A percentile compares a stretch with the other conserved stretches of the same genome.
Conservation (phyloP, 768 basidiomycete genomes). For the Pleurotus djamor region DNA sequence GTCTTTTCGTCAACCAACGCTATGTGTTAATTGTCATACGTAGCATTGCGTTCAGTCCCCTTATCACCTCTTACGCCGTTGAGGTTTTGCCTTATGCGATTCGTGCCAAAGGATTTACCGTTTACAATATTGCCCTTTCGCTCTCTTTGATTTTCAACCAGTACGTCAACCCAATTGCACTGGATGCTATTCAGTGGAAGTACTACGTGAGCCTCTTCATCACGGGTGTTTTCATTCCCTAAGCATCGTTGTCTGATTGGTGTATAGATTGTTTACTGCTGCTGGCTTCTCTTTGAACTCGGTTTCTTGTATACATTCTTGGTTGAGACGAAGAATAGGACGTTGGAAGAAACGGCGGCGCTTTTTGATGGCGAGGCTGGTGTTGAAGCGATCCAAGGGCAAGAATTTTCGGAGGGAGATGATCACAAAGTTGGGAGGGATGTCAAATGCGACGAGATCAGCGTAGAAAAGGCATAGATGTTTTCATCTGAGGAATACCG, state of each 20-base stretch:
- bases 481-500: too few relatives aligned
- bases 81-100: constrained; percentile 64
- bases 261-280: constrained; percentile 45
- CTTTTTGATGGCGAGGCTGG: constrained; percentile 38
- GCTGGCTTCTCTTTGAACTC: constrained; percentile 47
- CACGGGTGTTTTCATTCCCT: too few relatives aligned
- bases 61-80: constrained; percentile 63
- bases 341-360: constrained; percentile 55
- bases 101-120: constrained; percentile 62
- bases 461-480: too few relatives aligned
- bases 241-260: not conserved
- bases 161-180: constrained; percentile 62
- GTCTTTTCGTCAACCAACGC: not conserved
- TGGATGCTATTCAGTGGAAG: constrained; percentile 18
- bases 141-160: constrained; percentile 64
- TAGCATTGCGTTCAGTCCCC: constrained; percentile 59
- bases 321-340: constrained; percentile 43
- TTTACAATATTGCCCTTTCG: constrained; percentile 58
- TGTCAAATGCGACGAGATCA: too few relatives aligned
- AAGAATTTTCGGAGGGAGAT: too few relatives aligned
- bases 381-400: too few relatives aligned
- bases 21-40: not conserved
- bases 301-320: constrained; percentile 43
- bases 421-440: too few relatives aligned
- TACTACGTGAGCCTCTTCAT: not conserved